Base-by-base conservation (phyloP, 1,139 yeast genomes). In the Pichia sp. region DNA sequence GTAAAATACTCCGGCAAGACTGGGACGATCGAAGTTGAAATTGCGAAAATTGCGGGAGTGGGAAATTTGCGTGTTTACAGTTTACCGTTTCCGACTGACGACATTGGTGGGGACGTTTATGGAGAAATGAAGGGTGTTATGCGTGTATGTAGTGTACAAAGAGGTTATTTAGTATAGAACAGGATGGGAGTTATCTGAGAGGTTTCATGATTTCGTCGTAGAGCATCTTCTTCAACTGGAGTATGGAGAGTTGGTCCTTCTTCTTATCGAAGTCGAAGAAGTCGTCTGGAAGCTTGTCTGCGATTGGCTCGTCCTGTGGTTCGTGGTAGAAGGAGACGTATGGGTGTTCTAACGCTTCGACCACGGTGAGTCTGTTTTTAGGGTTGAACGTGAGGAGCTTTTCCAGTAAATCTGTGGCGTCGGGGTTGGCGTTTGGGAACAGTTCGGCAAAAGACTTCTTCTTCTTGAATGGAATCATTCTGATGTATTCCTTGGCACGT, bases 291-390 rank as follows among this genome's bases (percentile, higher is more conserved):
- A 77, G 67, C 53, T 75, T 71, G 40, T 73, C 77, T 17, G 85
- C 81, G 24, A 69, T 75, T 0, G 91, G 91, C 59, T 84, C 91
- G 61, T 84, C 90, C 34, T 73, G 73, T 20, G 86, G 84, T 61
- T 84, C 90, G 59, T 84, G 90, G 60, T 84, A 84, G 30, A 76
- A 71, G 35, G 74, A 66, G 35, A 85, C 66, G 61, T 84, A 85
- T 9, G 88, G 87, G 62, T 85, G 91, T 42, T 70, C 64, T 50
- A 85, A 67, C 0, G 91, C 91, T 51, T 82, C 81, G 32, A 68
- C 76, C 2, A 83, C 90, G 3, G 83, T 73, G 35, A 83, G 76
- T 61, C 93, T 71, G 51, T 78, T 79, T 24, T 69, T 66, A 1
- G 91, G 91, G 53, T 83, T 79, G 58, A 84, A 85, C 1, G 79